Conservation (phyloP, 345 rosid species). For the Sapria himalayana region DNA sequence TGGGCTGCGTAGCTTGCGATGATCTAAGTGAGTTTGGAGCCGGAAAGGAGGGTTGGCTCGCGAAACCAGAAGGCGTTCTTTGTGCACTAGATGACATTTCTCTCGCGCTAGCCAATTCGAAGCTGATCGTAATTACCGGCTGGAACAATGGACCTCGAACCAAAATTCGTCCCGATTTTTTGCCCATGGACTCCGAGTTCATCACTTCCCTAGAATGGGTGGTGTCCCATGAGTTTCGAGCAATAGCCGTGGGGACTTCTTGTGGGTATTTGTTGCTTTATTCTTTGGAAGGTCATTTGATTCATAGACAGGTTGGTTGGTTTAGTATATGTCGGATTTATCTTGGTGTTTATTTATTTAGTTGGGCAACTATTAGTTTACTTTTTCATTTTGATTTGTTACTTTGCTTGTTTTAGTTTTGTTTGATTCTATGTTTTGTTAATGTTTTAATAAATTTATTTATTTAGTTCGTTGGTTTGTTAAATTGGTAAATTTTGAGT, state of each 20-base stretch:
- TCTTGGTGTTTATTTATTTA: too few relatives aligned
- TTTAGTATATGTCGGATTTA: too few relatives aligned
- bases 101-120: conserved; percentile 46
- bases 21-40: conserved; percentile 71
- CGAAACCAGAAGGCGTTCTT: conserved; percentile 31
- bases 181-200: conserved; percentile 57
- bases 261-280: conserved; percentile 54
- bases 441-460: too few relatives aligned
- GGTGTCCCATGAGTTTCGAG: conserved; percentile 52
- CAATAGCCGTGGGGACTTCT: conserved; percentile 60
- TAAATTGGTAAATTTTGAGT: neutral
- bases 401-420: too few relatives aligned
- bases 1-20: conserved; percentile 71
- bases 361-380: too few relatives aligned
- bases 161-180: conserved; percentile 76
- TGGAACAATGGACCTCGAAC: conserved; percentile 55
- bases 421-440: too few relatives aligned
- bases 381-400: too few relatives aligned
- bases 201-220: conserved; percentile 71
- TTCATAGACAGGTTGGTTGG: conserved; percentile 50
- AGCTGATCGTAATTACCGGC: conserved; percentile 27
- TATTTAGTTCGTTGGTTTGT: too few relatives aligned
- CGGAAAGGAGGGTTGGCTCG: conserved; percentile 89
- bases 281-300: conserved; percentile 43
- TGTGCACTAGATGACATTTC: conserved; percentile 61